These are phyloP conservation scores for Xylariales sp. DNA, from an alignment of 2,329 filamentous ascomycete genomes.

Conservation along the genomic window DNA sequence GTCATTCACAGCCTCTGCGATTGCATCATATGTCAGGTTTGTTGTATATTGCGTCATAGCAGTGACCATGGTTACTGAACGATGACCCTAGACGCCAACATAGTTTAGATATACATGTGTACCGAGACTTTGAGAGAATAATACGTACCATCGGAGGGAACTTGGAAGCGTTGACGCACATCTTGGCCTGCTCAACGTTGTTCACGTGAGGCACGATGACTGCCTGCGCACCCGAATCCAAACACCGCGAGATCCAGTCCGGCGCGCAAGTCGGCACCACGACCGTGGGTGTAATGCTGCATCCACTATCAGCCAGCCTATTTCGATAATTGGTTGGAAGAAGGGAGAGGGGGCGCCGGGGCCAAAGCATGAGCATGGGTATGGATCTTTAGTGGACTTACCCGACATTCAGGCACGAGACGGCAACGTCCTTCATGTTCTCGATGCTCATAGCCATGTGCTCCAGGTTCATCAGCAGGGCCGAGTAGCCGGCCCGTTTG, in stretches of 20 bases:
- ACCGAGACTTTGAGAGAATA: neutral
- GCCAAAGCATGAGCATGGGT: too few species aligned
- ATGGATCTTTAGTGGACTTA: too few species aligned
- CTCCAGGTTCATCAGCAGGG: slow-evolving; percentile 10
- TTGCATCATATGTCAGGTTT: slow-evolving; percentile 4
- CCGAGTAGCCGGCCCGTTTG: slow-evolving; percentile 8
- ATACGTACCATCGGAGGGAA: slow-evolving; percentile 8
- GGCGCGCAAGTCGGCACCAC: slow-evolving; percentile 7
- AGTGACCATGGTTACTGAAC: slow-evolving; percentile 9
- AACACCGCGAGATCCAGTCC: slow-evolving; percentile 9
- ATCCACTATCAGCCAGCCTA: neutral
- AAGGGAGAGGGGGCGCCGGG: too few species aligned
- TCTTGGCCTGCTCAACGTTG: slow-evolving; percentile 8
- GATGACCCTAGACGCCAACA: slow-evolving; percentile 7
- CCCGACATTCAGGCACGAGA: slow-evolving; percentile 9
- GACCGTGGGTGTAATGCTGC: slow-evolving; percentile 9
- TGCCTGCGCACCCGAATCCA: slow-evolving; percentile 7
- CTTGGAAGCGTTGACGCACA: slow-evolving; percentile 9
- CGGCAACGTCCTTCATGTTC: slow-evolving; percentile 9
- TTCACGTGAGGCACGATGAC: slow-evolving; percentile 10
- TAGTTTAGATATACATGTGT: too few species aligned
- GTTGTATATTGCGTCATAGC: slow-evolving; percentile 9
- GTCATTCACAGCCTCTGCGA: slow-evolving; percentile 8
- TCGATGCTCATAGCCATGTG: slow-evolving; percentile 11
- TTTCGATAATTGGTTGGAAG: neutral